A percentile compares a stretch with the other conserved stretches of the same genome.
Evolutionary conservation across 225 moss, liverwort and hornwort species (phyloP).

Genomic region (Polytrichum commune): DNA sequence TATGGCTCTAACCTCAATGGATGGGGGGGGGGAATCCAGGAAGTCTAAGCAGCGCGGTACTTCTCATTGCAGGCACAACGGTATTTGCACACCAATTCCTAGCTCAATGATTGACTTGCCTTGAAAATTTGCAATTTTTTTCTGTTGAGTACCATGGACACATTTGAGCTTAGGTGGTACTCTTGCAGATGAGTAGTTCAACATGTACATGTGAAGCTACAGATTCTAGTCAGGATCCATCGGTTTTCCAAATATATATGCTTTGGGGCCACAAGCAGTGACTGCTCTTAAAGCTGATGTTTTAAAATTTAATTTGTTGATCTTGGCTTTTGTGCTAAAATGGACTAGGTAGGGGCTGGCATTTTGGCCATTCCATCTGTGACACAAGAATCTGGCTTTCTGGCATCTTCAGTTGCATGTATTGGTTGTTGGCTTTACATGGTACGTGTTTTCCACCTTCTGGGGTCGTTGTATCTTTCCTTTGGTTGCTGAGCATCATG

Average conservation of each 20-base stretch:
- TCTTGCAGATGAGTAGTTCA: background rate
- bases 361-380: constrained; percentile 97
- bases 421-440: constrained; percentile 88
- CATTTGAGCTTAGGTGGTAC: background rate
- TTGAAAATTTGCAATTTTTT: background rate
- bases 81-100: constrained; percentile 19
- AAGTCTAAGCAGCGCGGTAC: constrained; percentile 64
- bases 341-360: constrained; percentile 79
- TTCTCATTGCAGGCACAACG: constrained; percentile 87
- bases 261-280: too few relatives aligned
- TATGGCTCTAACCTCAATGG: constrained; percentile 6
- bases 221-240: too few relatives aligned
- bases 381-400: constrained; percentile 93
- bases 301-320: too few relatives aligned
- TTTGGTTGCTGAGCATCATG: background rate
- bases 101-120: constrained; percentile 1
- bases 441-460: constrained; percentile 40
- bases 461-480: background rate
- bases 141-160: background rate
- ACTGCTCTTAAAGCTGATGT: background rate
- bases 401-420: constrained; percentile 79
- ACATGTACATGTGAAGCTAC: too few relatives aligned
- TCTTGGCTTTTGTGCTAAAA: background rate
- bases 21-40: constrained; percentile 43
- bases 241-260: too few relatives aligned